These are phyloP conservation scores for Chondrostereum purpureum DNA, from an alignment of 1,284 basidiomycete species.

Conservation along the genomic window DNA sequence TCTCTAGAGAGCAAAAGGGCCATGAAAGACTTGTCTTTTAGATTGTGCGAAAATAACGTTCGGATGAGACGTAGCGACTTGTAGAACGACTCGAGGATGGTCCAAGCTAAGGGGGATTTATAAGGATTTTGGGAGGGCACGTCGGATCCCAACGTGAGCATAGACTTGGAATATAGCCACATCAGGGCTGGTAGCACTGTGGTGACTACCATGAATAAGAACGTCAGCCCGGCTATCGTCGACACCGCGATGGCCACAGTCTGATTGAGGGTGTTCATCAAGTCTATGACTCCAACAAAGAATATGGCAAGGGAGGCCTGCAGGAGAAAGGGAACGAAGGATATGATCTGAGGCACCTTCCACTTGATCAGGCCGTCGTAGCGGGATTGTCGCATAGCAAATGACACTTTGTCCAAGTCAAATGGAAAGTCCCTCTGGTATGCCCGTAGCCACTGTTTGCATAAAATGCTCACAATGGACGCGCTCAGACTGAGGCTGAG, in stretches of 20 bases:
- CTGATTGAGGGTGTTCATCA: not conserved
- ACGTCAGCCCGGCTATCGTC: not conserved
- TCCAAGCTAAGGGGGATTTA: not conserved
- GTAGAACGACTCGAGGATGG: not conserved
- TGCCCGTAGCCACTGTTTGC: conserved; percentile 17
- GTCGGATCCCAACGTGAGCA: not conserved
- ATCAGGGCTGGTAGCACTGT: not conserved
- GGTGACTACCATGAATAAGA: not conserved
- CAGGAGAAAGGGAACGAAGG: conserved; percentile 15
- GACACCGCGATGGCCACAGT: not conserved
- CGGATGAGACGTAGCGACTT: not conserved
- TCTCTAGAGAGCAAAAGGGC: not conserved
- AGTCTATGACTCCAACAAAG: not conserved
- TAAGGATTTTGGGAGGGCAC: not conserved
- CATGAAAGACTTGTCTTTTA: not conserved
- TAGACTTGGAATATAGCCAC: not conserved
- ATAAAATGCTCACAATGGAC: conserved; percentile 16
- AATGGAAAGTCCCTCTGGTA: conserved; percentile 8
- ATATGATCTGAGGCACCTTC: conserved; percentile 14
- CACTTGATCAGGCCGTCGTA: conserved; percentile 13
- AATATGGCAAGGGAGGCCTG: conserved; percentile 17
- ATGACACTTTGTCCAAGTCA: conserved; percentile 1
- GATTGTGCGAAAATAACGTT: not conserved
- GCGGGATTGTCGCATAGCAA: conserved; percentile 12
- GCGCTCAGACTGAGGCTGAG: conserved; percentile 14